These are phyloP conservation scores for Cercospora zeae-maydis DNA, from an alignment of 2,329 filamentous ascomycete genomes.

Conservation along the genomic window DNA sequence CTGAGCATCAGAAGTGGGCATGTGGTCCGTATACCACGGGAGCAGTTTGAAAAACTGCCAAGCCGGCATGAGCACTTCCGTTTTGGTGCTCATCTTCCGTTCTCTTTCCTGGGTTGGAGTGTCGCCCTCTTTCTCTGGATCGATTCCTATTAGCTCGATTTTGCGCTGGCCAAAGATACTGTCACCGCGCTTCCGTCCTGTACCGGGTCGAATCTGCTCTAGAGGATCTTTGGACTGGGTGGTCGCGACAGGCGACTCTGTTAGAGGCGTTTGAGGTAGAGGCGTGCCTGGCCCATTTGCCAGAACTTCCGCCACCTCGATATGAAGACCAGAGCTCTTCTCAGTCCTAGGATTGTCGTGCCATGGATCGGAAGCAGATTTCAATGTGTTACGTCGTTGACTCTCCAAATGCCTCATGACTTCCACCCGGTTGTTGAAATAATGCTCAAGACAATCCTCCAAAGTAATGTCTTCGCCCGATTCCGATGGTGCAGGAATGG, in stretches of 20 bases:
- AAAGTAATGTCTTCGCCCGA: constrained; percentile 64
- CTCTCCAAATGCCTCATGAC: constrained; percentile 67
- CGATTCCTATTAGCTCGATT: constrained; percentile 33
- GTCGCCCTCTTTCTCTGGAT: constrained; percentile 41
- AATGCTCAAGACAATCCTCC: constrained; percentile 87
- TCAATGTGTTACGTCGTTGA: constrained; percentile 58
- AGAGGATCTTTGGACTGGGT: constrained; percentile 30
- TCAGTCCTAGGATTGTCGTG: constrained; percentile 22
- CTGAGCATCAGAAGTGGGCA: constrained; percentile 65
- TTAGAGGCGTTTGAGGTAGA: constrained; percentile 24
- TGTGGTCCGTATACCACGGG: constrained; percentile 79
- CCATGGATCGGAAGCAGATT: constrained; percentile 40
- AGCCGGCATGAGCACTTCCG: constrained; percentile 89
- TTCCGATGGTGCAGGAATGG: constrained; percentile 70
- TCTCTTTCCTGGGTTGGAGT: constrained; percentile 36
- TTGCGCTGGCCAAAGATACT: constrained; percentile 50
- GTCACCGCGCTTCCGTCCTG: constrained; percentile 43
- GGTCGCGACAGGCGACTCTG: constrained; percentile 23
- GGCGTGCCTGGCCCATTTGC: constrained; percentile 32
- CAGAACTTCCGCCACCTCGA: constrained; percentile 44
- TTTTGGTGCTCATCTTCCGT: constrained; percentile 45
- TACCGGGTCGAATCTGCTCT: constrained; percentile 35
- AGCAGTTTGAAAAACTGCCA: constrained; percentile 97
- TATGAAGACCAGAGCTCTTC: constrained; percentile 37
- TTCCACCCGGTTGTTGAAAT: constrained; percentile 92